Evolutionary conservation across 2,329 filamentous ascomycete genomes (phyloP), one percentile per base, ranked within the genome.

Genomic region (Ceratocystis diversiconidia): DNA sequence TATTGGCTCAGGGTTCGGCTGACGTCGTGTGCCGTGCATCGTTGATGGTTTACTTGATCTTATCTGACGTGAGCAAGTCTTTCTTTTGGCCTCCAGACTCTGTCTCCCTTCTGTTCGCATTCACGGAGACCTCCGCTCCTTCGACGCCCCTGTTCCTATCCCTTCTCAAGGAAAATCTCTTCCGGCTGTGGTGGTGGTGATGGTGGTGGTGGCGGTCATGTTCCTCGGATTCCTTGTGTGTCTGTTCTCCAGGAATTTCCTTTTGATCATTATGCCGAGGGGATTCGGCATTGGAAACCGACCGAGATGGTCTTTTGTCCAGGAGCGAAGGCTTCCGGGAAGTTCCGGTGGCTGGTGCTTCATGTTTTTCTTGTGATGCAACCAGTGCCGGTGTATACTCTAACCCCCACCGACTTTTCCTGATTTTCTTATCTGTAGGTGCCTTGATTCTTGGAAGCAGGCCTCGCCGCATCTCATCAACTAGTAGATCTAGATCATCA

Each of bases 31-130:
- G 61, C 52, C 64, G 12, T 43, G 28, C 44, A 22, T 62, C 66
- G 61, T 57, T 68, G 66, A 66, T 66, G 68, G 70, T 67, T 76
- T 79, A 84, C 82, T 84, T 84, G 82, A 85, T 84, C 82, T 84
- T 84, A 84, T 84, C 81, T 84, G 81, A 84, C 73, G 75, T 73
- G 63, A 61, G 48, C 12, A 41, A 3, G 19, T n/a, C 22, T 52
- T 62, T 19, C 50, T 55, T 52, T 12, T 48, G 17, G 48, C 12
- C 62, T 15, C 32, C 25, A 44, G 41, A 19, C 19, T 52, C 32
- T 10, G 19, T 41, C 19, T 64, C 32, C 28, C 50, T 62, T 25
- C 7, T 48, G n/a, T 55, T 62, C 32, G 12, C 17, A 59, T 59
- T n/a, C 25, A 28, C 28, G 8, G 28, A 59, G 55, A 25, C 59